phyloP scores from a whole-genome alignment of 179 eudicot species.

The Spinacia oleracea region DNA sequence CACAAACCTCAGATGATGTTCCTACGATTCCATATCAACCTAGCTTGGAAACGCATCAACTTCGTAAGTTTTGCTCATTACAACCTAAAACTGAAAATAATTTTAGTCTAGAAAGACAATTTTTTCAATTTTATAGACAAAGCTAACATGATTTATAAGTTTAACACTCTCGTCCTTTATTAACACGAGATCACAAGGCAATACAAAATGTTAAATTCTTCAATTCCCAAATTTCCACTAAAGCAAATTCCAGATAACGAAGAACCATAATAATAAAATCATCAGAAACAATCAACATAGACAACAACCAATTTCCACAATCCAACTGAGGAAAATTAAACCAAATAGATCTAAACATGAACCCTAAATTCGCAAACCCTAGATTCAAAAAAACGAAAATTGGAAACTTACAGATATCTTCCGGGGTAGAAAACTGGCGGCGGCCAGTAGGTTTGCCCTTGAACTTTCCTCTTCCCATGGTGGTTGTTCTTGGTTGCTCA shows the following conservation, averaged over 20 bases:
- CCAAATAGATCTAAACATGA: slow-evolving; percentile 2
- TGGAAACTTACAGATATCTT: slow-evolving; percentile 58
- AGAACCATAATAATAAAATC: neutral
- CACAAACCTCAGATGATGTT: neutral
- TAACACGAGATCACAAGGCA: neutral
- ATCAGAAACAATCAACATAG: neutral
- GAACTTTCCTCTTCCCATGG: slow-evolving; percentile 85
- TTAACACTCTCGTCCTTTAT: neutral
- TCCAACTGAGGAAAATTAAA: neutral
- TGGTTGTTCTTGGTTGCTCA: slow-evolving; percentile 10
- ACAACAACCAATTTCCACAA: neutral
- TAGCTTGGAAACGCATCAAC: neutral
- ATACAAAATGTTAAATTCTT: neutral
- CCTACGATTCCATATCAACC: neutral
- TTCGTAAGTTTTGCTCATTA: neutral
- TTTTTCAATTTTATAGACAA: neutral
- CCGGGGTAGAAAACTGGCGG: slow-evolving; percentile 76
- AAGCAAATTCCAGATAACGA: neutral
- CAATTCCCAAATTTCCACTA: neutral
- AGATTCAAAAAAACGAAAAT: neutral
- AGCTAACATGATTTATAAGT: neutral
- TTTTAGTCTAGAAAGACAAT: neutral
- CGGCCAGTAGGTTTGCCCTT: slow-evolving; percentile 91
- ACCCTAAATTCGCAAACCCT: slow-evolving; percentile 5
- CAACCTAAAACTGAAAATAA: neutral